Conservation (phyloP, 805 yeast genomes). For the Wickerhamomyces ciferrii region DNA sequence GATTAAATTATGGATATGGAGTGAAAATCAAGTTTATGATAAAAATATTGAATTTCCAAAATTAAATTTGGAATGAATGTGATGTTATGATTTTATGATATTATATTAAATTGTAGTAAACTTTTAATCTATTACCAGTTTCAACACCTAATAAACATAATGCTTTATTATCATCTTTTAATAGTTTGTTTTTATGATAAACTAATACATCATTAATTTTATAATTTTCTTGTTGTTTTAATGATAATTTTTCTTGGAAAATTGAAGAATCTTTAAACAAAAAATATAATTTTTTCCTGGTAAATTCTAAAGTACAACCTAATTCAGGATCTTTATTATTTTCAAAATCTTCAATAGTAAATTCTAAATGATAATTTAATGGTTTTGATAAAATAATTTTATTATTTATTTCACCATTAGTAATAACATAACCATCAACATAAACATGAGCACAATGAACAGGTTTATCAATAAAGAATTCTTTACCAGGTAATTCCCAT, state of each 20-base stretch:
- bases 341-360: constrained; percentile 76
- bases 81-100: neutral
- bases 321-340: constrained; percentile 51
- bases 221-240: constrained; percentile 9
- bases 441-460: constrained; percentile 76
- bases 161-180: constrained; percentile 36
- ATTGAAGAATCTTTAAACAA: constrained; percentile 44
- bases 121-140: constrained; percentile 45
- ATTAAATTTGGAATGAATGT: constrained; percentile 16
- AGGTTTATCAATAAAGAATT: constrained; percentile 65
- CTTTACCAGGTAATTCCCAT: constrained; percentile 51
- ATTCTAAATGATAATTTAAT: constrained; percentile 64
- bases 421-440: constrained; percentile 41
- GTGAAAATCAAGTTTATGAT: constrained; percentile 41
- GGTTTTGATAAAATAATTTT: constrained; percentile 25
- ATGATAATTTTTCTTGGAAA: constrained; percentile 20
- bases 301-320: constrained; percentile 63
- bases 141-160: constrained; percentile 47
- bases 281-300: constrained; percentile 50
- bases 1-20: constrained; percentile 59
- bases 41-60: constrained; percentile 30
- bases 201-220: constrained; percentile 30
- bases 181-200: constrained; percentile 26
- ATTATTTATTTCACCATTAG: constrained; percentile 8
- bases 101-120: constrained; percentile 1